Base-by-base conservation (phyloP, 495 filamentous ascomycete species). In the Lasiosphaeris hirsuta region DNA sequence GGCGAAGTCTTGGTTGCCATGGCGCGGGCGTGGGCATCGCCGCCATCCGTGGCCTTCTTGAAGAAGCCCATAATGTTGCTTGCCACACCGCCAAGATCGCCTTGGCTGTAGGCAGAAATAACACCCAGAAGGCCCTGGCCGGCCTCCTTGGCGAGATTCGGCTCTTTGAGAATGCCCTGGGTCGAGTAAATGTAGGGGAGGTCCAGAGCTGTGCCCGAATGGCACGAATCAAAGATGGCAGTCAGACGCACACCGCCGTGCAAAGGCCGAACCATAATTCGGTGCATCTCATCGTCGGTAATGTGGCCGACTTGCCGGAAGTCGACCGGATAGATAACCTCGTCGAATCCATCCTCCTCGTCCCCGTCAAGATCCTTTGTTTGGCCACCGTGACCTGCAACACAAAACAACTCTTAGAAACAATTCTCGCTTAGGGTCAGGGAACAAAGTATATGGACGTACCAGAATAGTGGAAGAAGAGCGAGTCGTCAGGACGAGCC, bases 401-500 rank as follows among this genome's bases (percentile, higher is more conserved):
- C 5, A 30, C 23, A 30, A 30, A 30, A 30, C 23, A 30, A 30
- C 2, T 30, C 23, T 30, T 5, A 30, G 23, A 30, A 30, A 30
- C 23, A 30, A 30, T 30, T 2, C 23, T 2, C 23, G 18, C 55
- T 30, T 34, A 44, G 19, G 3, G 33, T 14, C 10, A 33, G 17
- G 9, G 39, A 23, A 9, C 17, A 5, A 5, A 10, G 10, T 1
- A 1, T 10, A 44, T 41, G 36, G 34, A 65, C 86, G 61, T 72
- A 94, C 90, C 93, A 19, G 94, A 97, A 70, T 96, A 98, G 71
- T 98, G 94, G 78, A 98, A 97, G 76, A 98, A 98, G 37, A 98
- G 80, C 10, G 94, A 96, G 66, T 98, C 94, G 67, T 97, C 96
- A 0, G 94, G 89, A 52, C 81, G 83, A 15, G 93, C 93, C 69